Evolutionary conservation across 2,329 filamentous ascomycete genomes (phyloP).

Genomic region (Thyridium curvatum): DNA sequence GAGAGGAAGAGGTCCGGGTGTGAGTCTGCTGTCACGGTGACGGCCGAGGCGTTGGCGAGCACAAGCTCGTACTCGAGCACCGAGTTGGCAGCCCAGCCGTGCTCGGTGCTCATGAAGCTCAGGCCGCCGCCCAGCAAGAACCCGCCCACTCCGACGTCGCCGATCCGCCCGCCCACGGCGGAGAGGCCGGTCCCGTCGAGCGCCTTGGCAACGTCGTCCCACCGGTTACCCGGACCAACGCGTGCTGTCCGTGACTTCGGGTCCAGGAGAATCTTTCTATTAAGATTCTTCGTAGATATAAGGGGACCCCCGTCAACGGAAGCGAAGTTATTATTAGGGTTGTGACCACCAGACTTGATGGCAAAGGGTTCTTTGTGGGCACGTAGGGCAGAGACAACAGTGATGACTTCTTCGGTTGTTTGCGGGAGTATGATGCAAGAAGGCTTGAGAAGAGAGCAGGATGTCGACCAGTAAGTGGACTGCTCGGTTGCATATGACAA

Average conservation of each 20-base stretch:
- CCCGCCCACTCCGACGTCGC: slow-evolving; percentile 41
- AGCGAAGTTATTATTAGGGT: slow-evolving; percentile 45
- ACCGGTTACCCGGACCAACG: slow-evolving; percentile 39
- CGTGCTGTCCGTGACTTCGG: slow-evolving; percentile 18
- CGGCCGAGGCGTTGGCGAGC: slow-evolving; percentile 39
- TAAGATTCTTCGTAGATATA: slow-evolving; percentile 39
- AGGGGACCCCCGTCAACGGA: slow-evolving; percentile 42
- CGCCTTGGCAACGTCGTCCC: slow-evolving; percentile 30
- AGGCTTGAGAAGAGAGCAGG: slow-evolving; percentile 10
- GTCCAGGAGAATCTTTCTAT: slow-evolving; percentile 31
- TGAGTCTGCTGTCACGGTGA: slow-evolving; percentile 32
- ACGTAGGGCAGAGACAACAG: slow-evolving; percentile 9
- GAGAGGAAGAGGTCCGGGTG: slow-evolving; percentile 45
- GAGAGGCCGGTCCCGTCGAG: slow-evolving; percentile 35
- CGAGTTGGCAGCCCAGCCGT: slow-evolving; percentile 44
- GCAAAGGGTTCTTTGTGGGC: slow-evolving; percentile 33
- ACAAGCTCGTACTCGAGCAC: slow-evolving; percentile 45
- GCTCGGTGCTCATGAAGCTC: slow-evolving; percentile 43
- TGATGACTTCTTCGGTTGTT: slow-evolving; percentile 10
- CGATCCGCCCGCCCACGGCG: slow-evolving; percentile 36
- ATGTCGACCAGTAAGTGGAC: slow-evolving; percentile 12
- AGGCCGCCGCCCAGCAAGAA: slow-evolving; percentile 46
- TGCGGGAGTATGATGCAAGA: slow-evolving; percentile 13
- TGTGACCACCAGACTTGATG: slow-evolving; percentile 51
- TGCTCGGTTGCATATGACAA: no score